These are phyloP conservation scores for Melaleuca quinquenervia DNA, from an alignment of 345 rosid genomes.

Conservation along the genomic window DNA sequence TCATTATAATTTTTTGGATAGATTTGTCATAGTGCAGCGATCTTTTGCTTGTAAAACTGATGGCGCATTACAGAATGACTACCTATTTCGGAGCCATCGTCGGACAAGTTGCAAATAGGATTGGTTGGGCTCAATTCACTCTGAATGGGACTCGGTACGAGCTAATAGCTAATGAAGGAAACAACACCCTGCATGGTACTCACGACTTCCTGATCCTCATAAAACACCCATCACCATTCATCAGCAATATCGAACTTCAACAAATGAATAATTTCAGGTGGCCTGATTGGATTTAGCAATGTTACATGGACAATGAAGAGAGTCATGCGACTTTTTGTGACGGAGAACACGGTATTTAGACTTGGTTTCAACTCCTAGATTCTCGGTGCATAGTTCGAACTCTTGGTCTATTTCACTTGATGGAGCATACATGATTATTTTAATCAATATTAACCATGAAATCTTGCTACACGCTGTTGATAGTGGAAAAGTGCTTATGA, in stretches of 20 bases:
- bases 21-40: not conserved
- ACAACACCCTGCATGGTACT: constrained; percentile 66
- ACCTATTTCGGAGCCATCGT: constrained; percentile 64
- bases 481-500: not conserved
- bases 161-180: constrained; percentile 55
- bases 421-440: not conserved
- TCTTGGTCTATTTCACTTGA: not conserved
- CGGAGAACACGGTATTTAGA: constrained; percentile 55
- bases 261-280: constrained; percentile 26
- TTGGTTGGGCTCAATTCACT: constrained; percentile 43
- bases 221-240: not conserved
- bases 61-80: constrained; percentile 32
- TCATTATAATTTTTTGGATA: not conserved
- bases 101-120: constrained; percentile 87
- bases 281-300: constrained; percentile 50
- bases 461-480: not conserved
- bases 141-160: constrained; percentile 42
- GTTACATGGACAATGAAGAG: constrained; percentile 42
- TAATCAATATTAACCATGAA: not conserved
- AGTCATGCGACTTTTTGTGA: constrained; percentile 46
- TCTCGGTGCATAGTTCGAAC: not conserved
- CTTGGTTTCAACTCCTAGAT: not conserved
- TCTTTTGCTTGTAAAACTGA: not conserved
- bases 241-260: not conserved
- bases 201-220: not conserved